Percentiles rank a stretch among this genome's conserved stretches.
These are phyloP conservation scores for Capsella bursapastoris DNA, from an alignment of 345 rosid genomes.

Conservation along the genomic window DNA sequence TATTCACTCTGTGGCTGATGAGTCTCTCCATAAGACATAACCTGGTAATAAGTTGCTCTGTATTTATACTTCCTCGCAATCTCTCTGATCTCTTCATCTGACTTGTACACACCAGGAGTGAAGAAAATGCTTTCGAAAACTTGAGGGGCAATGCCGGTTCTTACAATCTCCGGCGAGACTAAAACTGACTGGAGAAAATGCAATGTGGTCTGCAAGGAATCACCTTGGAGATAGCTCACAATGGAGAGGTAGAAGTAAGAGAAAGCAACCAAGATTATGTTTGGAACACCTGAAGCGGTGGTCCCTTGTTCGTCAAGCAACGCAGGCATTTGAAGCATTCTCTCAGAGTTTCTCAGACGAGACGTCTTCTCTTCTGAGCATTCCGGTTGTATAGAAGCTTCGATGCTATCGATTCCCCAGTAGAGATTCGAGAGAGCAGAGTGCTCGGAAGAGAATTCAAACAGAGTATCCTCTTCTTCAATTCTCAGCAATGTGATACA, in stretches of 20 bases:
- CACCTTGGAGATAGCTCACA: conserved; percentile 61
- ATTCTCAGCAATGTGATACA: conserved; percentile 53
- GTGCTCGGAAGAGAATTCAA: conserved; percentile 66
- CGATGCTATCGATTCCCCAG: conserved; percentile 74
- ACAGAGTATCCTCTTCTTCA: conserved; percentile 47
- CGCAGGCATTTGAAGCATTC: conserved; percentile 87
- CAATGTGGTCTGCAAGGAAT: conserved; percentile 71
- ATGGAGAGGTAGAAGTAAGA: conserved; percentile 63
- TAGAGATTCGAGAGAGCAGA: conserved; percentile 72
- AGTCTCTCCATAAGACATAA: conserved; percentile 59
- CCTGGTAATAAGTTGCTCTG: conserved; percentile 74
- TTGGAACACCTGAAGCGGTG: conserved; percentile 66
- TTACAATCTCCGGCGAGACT: conserved; percentile 60
- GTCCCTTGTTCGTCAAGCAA: conserved; percentile 73
- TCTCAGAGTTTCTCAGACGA: conserved; percentile 60
- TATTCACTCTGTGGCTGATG: conserved; percentile 43
- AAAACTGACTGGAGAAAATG: conserved; percentile 71
- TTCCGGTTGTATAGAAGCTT: conserved; percentile 55
- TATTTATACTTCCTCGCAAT: conserved; percentile 64
- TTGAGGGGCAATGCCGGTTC: conserved; percentile 53
- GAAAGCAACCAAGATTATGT: conserved; percentile 50
- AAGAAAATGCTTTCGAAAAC: conserved; percentile 58
- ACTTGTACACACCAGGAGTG: conserved; percentile 18
- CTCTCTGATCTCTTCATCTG: conserved; percentile 50
- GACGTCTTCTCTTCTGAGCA: conserved; percentile 46